Evolutionary conservation across 2,329 filamentous ascomycete species (phyloP), one percentile per base, ranked within the genome.

Genomic region (Pseudogymnoascus sp.): DNA sequence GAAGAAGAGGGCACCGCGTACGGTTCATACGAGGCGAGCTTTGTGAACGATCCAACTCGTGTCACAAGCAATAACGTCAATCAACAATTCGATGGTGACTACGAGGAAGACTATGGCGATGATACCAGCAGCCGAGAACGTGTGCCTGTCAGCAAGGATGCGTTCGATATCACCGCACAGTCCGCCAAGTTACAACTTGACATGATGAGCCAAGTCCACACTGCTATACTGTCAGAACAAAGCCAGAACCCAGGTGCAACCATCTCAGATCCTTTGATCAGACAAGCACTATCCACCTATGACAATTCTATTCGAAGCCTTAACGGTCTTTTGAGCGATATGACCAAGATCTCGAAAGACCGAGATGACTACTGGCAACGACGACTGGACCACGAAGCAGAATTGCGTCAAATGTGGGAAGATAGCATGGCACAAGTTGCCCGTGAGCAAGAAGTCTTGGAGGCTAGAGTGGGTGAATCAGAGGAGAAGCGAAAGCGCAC

Each of bases 381-480:
- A 73, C 87, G 92, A 12, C 80, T 99, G 42, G 92, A 96, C 69
- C 88, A 92, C 62, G 94, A 99, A 77, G 87, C 88, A 47, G 91
- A 96, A 73, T 88, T 97, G 77, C 86, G 94, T 38, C 88, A 90
- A 65, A 90, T 99, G 85, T 99, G 94, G 94, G 94, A 99, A 76
- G 94, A 99, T 71, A 97, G 92, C 76, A 97, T 99, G 94, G 92
- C 94, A 8, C 87, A 92, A 70, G 89, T 99, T n/a, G 94, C 92
- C 16, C 87, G 86, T 63, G 94, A 99, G 74, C 94, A 99, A 70
- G 94, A 97, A 75, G 84, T 92, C 61, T 82, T 99, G 1, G 91
- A 97, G 73, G 90, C 85, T 37, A 88, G 87, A 64, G 90, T 97
- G 65, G 91, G 90, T 50, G 90, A 96, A 75, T 90, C 92, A 1